Evolutionary conservation across 2,329 filamentous ascomycete genomes (phyloP).

Genomic region (Apiospora hydei): DNA sequence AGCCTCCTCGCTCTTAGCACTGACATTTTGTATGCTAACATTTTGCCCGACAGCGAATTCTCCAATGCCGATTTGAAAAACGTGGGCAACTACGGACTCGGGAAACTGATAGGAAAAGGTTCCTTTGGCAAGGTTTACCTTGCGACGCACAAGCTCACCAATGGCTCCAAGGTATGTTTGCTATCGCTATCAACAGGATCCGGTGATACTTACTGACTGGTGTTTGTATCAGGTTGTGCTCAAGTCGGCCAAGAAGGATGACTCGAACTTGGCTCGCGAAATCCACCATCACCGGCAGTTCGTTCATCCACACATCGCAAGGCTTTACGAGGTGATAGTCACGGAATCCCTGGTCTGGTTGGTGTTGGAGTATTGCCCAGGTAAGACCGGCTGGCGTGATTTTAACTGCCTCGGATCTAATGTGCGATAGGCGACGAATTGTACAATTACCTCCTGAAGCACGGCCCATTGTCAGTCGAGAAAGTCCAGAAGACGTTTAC

Average conservation of each 20-base stretch:
- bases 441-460: conserved; percentile 91
- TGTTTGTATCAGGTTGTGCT: conserved; percentile 78
- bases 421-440: conserved; percentile 80
- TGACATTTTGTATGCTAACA: conserved; percentile 29
- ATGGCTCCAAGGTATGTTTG: conserved; percentile 85
- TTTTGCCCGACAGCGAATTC: conserved; percentile 74
- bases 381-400: conserved; percentile 54
- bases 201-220: conserved; percentile 31
- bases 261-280: conserved; percentile 93
- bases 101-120: conserved; percentile 92
- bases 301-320: conserved; percentile 94
- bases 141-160: conserved; percentile 94
- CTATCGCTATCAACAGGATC: conserved; percentile 15
- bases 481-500: conserved; percentile 97
- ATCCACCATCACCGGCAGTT: conserved; percentile 99
- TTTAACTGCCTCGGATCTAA: conserved; percentile 36
- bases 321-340: conserved; percentile 97
- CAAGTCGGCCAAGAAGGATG: conserved; percentile 96
- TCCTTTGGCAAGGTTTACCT: conserved; percentile 99
- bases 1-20: conserved; percentile 45
- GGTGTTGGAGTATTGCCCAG: conserved; percentile 94
- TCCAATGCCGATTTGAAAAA: conserved; percentile 87
- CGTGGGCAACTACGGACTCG: conserved; percentile 94
- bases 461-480: conserved; percentile 81
- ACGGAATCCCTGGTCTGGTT: conserved; percentile 96